phyloP scores from a whole-genome alignment of 2,329 filamentous ascomycete species.

The Aspergillus novoparasiticus region DNA sequence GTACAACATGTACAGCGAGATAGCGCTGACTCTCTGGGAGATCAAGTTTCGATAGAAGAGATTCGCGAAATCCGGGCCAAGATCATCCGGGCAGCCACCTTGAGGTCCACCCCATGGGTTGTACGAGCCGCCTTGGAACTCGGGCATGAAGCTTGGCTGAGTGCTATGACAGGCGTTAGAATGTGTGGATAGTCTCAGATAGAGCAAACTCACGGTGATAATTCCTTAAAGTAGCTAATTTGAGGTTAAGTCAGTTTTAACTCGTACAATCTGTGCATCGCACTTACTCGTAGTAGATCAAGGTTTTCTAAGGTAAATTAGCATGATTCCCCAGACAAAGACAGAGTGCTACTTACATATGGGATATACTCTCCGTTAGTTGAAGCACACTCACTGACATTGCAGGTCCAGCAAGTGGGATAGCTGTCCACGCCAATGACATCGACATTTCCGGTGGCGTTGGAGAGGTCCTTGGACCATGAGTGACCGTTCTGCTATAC shows the following conservation, averaged over 20 bases:
- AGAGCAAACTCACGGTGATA: neutral
- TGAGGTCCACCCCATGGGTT: conserved; percentile 65
- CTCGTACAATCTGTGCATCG: neutral
- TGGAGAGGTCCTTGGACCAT: conserved; percentile 63
- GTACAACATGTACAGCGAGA: conserved; percentile 67
- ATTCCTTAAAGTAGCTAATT: neutral
- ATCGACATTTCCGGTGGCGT: conserved; percentile 51
- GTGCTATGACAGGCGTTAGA: neutral
- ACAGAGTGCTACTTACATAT: conserved; percentile 37
- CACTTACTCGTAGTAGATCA: conserved; percentile 3
- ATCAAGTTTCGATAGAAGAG: conserved; percentile 66
- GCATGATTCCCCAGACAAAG: neutral
- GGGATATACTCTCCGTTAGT: conserved; percentile 62
- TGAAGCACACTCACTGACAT: conserved; percentile 61
- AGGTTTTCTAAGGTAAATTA: neutral
- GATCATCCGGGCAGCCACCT: conserved; percentile 57
- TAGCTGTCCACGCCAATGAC: conserved; percentile 34
- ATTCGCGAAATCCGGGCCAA: conserved; percentile 63
- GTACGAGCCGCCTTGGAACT: conserved; percentile 63
- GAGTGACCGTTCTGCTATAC: conserved; percentile 46
- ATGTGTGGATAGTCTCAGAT: no score
- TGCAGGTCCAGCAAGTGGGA: conserved; percentile 65
- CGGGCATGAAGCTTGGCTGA: conserved; percentile 57
- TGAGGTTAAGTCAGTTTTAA: neutral
- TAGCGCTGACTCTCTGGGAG: conserved; percentile 60